A percentile compares a stretch with the other conserved stretches of the same genome.
These are phyloP conservation scores for Cenchrus fungigraminus DNA, from an alignment of 176 grass and related monocot genomes.

Conservation along the genomic window DNA sequence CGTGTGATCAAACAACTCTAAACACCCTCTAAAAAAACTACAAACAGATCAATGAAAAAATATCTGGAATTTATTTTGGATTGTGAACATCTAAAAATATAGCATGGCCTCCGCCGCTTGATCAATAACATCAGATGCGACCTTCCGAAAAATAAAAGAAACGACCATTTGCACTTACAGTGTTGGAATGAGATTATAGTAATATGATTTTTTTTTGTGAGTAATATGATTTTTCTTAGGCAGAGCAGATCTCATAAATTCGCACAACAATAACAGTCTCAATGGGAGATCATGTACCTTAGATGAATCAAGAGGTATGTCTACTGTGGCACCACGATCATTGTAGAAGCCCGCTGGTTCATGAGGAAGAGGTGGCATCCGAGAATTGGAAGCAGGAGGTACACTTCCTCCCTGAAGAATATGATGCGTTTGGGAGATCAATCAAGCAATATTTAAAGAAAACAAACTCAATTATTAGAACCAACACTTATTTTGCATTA, in stretches of 20 bases:
- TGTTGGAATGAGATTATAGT: neutral
- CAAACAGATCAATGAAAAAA: slow-evolving; percentile 27
- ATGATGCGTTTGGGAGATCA: slow-evolving; percentile 10
- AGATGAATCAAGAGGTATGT: slow-evolving; percentile 80
- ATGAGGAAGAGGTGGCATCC: slow-evolving; percentile 83
- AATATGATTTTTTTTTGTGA: slow-evolving; percentile 5
- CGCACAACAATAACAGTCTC: neutral
- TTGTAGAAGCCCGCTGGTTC: slow-evolving; percentile 97
- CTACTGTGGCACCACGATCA: slow-evolving; percentile 63
- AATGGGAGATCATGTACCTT: slow-evolving; percentile 51
- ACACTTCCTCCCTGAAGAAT: slow-evolving; percentile 60
- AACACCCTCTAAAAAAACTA: neutral
- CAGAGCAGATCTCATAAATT: slow-evolving; percentile 11
- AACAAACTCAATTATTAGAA: neutral
- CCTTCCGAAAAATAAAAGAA: neutral
- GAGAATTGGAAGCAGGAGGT: slow-evolving; percentile 81
- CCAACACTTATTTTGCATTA: neutral
- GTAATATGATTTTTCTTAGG: slow-evolving; percentile 9
- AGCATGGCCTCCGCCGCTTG: neutral
- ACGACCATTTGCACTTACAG: neutral
- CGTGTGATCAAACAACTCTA: slow-evolving; percentile 13
- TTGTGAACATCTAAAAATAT: slow-evolving; percentile 18
- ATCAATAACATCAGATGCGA: neutral
- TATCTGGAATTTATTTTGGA: slow-evolving; percentile 17
- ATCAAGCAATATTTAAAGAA: slow-evolving; percentile 11